Conservation (phyloP, 768 basidiomycete genomes). For the Amylocystis lapponica region DNA sequence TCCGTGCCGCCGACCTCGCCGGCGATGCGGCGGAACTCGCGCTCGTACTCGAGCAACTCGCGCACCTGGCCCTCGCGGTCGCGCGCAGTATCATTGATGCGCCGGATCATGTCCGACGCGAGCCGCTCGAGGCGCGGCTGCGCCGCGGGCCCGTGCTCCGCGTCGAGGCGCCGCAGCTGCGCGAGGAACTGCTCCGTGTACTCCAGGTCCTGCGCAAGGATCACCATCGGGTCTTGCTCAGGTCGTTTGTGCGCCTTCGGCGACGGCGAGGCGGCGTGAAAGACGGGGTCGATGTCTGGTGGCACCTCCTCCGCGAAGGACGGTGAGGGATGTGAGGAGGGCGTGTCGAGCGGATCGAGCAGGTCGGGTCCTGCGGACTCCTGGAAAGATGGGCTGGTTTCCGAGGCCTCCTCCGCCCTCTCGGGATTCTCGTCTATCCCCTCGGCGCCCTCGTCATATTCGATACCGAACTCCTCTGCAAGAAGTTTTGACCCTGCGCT, state of each 20-base stretch:
- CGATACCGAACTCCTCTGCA: constrained; percentile 86
- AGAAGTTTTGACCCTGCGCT: constrained; percentile 69
- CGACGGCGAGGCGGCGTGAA: constrained; percentile 30
- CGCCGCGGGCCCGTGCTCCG: constrained; percentile 33
- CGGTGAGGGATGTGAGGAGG: constrained; percentile 1
- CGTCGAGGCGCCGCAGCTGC: constrained; percentile 67
- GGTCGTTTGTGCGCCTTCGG: constrained; percentile 23
- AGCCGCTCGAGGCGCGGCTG: constrained; percentile 51
- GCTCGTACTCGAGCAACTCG: constrained; percentile 69
- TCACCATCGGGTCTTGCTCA: constrained; percentile 60
- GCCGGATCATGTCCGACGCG: constrained; percentile 71
- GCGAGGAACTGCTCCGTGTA: constrained; percentile 73
- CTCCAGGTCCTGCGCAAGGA: constrained; percentile 67
- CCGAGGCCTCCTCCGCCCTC: constrained; percentile 23
- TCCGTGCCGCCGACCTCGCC: constrained; percentile 76
- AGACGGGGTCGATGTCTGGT: constrained; percentile 40
- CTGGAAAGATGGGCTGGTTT: constrained; percentile 20
- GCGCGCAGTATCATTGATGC: constrained; percentile 66
- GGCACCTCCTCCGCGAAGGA: constrained; percentile 24
- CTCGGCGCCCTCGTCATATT: constrained; percentile 84
- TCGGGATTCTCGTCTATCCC: constrained; percentile 55
- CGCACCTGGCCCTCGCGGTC: constrained; percentile 81
- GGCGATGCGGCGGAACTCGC: constrained; percentile 72
- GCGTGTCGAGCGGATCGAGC: constrained; percentile 14
- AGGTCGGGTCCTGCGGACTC: constrained; percentile 17